Conservation (phyloP, 345 rosid species). For the Combretum micranthum region DNA sequence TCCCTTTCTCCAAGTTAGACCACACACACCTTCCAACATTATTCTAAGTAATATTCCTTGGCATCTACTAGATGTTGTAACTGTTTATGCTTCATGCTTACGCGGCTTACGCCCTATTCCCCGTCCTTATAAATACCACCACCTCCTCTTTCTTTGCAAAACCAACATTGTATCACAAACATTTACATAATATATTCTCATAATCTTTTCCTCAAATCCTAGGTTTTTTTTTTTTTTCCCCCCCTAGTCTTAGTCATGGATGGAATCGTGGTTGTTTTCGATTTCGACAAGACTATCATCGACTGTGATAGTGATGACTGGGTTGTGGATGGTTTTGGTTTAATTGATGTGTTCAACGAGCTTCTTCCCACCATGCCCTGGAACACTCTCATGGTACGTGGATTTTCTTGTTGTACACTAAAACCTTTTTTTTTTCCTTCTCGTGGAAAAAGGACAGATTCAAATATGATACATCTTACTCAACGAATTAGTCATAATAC, state of each 20-base stretch:
- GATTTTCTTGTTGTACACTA: not conserved
- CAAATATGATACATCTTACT: too few relatives aligned
- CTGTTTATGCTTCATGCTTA: too few relatives aligned
- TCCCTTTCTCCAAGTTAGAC: too few relatives aligned
- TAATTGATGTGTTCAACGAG: constrained; percentile 60
- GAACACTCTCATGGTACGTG: constrained; percentile 71
- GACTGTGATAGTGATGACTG: constrained; percentile 85
- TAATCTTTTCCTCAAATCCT: too few relatives aligned
- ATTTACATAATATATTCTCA: too few relatives aligned
- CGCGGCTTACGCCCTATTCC: not conserved
- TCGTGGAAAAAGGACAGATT: too few relatives aligned
- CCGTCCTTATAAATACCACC: constrained; percentile 29
- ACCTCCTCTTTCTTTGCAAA: not conserved
- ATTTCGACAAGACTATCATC: constrained; percentile 80
- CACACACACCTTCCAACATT: too few relatives aligned
- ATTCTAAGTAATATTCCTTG: constrained; percentile 63
- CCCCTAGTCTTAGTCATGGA: constrained; percentile 21
- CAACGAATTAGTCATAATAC: too few relatives aligned
- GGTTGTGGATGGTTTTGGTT: constrained; percentile 71
- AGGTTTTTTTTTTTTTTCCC: not conserved
- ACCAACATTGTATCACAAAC: too few relatives aligned
- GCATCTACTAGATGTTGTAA: constrained; percentile 9
- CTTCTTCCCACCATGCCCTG: constrained; percentile 95
- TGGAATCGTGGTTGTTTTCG: constrained; percentile 53
- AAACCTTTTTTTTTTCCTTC: too few relatives aligned